Percentiles rank a stretch among this genome's conserved stretches.
These are phyloP conservation scores for Antarctomyces pellizariae DNA, from an alignment of 495 filamentous ascomycete genomes.

Conservation along the genomic window DNA sequence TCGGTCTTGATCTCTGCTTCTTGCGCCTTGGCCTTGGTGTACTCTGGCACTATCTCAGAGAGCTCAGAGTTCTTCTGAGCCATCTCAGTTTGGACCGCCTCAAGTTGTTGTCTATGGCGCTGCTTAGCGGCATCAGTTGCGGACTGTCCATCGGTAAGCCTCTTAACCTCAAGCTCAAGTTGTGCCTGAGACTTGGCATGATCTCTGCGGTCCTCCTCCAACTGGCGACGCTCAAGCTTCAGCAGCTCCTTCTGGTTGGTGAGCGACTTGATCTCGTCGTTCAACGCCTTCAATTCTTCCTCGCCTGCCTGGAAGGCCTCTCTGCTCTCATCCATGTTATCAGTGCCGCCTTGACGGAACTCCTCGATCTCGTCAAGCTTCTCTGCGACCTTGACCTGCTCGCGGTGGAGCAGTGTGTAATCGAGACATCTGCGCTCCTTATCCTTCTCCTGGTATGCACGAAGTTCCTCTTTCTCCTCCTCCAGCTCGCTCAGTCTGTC, in stretches of 20 bases:
- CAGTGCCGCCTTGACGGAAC: slow-evolving; percentile 52
- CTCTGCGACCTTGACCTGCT: slow-evolving; percentile 54
- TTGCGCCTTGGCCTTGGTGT: slow-evolving; percentile 45
- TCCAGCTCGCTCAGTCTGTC: slow-evolving; percentile 75
- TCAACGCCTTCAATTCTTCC: slow-evolving; percentile 52
- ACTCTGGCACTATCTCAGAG: slow-evolving; percentile 43
- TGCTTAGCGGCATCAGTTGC: slow-evolving; percentile 45
- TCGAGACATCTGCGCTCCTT: slow-evolving; percentile 78
- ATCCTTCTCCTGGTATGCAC: slow-evolving; percentile 84
- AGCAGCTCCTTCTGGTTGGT: slow-evolving; percentile 68
- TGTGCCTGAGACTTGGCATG: slow-evolving; percentile 54
- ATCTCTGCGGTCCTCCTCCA: slow-evolving; percentile 78
- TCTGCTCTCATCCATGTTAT: slow-evolving; percentile 60
- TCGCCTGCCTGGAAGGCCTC: slow-evolving; percentile 59
- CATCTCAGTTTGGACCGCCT: slow-evolving; percentile 53
- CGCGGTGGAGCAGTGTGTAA: slow-evolving; percentile 79
- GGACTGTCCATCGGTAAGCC: slow-evolving; percentile 54
- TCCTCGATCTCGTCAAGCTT: slow-evolving; percentile 70
- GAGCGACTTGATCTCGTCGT: slow-evolving; percentile 52
- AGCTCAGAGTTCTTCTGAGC: slow-evolving; percentile 54
- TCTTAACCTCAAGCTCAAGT: slow-evolving; percentile 64
- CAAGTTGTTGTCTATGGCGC: slow-evolving; percentile 49
- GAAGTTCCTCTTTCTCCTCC: slow-evolving; percentile 88
- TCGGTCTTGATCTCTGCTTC: slow-evolving; percentile 44
- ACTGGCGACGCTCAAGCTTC: slow-evolving; percentile 62